Evolutionary conservation across 2,329 filamentous ascomycete species (phyloP), one percentile per base, ranked within the genome.

Genomic region (Fusarium chaquense): DNA sequence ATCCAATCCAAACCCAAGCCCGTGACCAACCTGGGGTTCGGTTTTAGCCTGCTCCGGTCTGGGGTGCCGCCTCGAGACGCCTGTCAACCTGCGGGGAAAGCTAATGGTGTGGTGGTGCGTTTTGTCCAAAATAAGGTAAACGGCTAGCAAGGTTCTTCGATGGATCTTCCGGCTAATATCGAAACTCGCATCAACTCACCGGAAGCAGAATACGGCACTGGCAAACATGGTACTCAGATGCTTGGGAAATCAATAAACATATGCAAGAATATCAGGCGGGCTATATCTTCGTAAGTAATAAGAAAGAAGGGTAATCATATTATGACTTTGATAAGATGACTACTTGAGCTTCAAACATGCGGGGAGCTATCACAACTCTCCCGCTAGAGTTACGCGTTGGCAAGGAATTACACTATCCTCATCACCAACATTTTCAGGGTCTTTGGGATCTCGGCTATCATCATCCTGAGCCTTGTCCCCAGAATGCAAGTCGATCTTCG

Each of bases 81-180:
- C 54, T 72, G 70, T 58, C 69, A 69, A 60, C 59, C 58, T 75
- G 73, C 72, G 72, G 73, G 72, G 73, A 72, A 73, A 51, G 64
- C 58, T 46, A 47, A 60, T 52, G 62, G 72, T 73, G 70, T 74
- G 72, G 70, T 74, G 72, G 51, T 67, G 72, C 72, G 62, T 71
- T 66, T 51, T 55, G 55, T 69, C 68, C 43, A 36, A 53, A 52
- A 45, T 52, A 56, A 52, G 43, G 49, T 35, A 58, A 71, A 55
- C 36, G 38, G 28, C 54, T 46, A 56, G 45, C 55, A 60, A 65
- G 60, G 59, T 69, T 70, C 52, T 52, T 59, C 46, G 52, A 71
- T 65, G 52, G 67, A 70, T 64, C 58, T 68, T 51, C 58, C 67
- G 64, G 67, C 51, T 70, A 70, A 70, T 64, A 70, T 67, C 56